These are phyloP conservation scores for Penstemon newberryi DNA, from an alignment of 257 asterid species.

Conservation along the genomic window DNA sequence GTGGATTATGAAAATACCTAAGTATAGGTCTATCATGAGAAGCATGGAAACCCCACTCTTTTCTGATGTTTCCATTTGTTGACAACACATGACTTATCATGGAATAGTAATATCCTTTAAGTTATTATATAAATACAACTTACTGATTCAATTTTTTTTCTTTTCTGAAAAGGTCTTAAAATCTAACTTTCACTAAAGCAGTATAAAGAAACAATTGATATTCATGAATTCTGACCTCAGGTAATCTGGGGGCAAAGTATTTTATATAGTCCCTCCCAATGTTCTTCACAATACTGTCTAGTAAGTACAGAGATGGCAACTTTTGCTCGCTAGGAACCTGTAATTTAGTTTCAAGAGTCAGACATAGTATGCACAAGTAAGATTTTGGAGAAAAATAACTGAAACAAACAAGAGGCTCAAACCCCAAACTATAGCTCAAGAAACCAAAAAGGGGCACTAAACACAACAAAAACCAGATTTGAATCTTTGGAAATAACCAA, in stretches of 20 bases:
- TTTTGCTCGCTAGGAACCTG: slow-evolving; percentile 93
- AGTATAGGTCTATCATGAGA: not conserved
- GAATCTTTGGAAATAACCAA: slow-evolving; percentile 1
- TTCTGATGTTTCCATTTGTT: slow-evolving; percentile 12
- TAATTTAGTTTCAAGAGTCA: slow-evolving; percentile 38
- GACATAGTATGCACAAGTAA: slow-evolving; percentile 27
- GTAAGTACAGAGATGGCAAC: slow-evolving; percentile 89
- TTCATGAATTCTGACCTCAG: slow-evolving; percentile 61
- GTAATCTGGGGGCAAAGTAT: slow-evolving; percentile 66
- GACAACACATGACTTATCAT: slow-evolving; percentile 2
- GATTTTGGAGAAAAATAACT: slow-evolving; percentile 6
- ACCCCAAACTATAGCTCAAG: slow-evolving; percentile 8
- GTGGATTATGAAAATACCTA: not conserved
- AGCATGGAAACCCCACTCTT: slow-evolving; percentile 2
- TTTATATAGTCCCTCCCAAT: slow-evolving; percentile 93
- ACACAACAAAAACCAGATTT: slow-evolving; percentile 23
- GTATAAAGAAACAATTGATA: slow-evolving; percentile 12
- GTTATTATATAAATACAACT: not conserved
- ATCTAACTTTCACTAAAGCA: slow-evolving; percentile 8
- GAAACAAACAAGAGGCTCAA: slow-evolving; percentile 3
- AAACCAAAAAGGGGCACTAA: not conserved
- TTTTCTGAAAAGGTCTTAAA: slow-evolving; percentile 4
- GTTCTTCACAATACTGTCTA: slow-evolving; percentile 98
- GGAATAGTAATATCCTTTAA: not conserved
- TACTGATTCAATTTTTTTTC: not conserved